These are phyloP conservation scores for Bruguiera hainesii DNA, from an alignment of 441 rosid species.

Conservation along the genomic window DNA sequence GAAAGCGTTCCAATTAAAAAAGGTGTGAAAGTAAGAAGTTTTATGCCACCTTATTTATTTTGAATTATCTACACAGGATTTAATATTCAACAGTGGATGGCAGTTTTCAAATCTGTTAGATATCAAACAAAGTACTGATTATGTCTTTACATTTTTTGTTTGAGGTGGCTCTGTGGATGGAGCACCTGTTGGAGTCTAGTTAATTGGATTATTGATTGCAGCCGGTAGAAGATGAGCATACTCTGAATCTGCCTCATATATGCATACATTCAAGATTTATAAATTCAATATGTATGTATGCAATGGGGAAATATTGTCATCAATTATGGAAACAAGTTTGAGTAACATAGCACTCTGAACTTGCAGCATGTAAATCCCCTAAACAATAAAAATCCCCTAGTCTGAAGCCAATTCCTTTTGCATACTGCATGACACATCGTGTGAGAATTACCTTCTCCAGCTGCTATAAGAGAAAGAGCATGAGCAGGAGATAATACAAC, in stretches of 20 bases:
- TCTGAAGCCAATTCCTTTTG: slow-evolving; percentile 7
- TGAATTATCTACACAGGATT: no score
- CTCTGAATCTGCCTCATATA: neutral
- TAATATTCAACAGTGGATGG: no score
- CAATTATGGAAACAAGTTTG: neutral
- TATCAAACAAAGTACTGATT: no score
- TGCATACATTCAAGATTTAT: neutral
- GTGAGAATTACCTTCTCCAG: slow-evolving; percentile 90
- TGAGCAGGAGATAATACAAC: slow-evolving; percentile 99
- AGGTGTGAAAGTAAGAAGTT: no score
- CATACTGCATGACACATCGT: slow-evolving; percentile 18
- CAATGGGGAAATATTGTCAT: no score
- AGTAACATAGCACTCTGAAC: slow-evolving; percentile 9
- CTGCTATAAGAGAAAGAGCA: slow-evolving; percentile 96
- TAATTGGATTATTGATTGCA: neutral
- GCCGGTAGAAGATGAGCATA: neutral
- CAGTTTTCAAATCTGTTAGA: no score
- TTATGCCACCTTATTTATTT: no score
- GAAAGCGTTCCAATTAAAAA: no score
- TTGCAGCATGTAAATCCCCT: neutral
- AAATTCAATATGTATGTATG: neutral
- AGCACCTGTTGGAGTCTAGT: neutral
- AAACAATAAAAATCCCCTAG: slow-evolving; percentile 2
- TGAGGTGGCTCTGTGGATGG: no score
- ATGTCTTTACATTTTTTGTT: no score